Base-by-base conservation (phyloP, 1,139 yeast genomes). In the Torulaspora pretoriensis region DNA sequence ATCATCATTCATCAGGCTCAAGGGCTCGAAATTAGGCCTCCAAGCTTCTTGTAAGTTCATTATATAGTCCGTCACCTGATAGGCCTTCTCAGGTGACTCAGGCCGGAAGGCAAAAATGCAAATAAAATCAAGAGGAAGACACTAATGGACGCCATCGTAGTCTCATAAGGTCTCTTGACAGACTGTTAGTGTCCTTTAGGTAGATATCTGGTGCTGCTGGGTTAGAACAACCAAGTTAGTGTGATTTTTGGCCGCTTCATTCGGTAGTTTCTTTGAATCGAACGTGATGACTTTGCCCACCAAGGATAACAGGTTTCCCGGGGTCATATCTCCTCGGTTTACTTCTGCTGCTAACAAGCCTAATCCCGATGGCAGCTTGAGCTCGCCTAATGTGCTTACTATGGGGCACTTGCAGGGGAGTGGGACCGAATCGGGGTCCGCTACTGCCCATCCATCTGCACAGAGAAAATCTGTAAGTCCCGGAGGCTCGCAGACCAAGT, bases 401-500 rank as follows among this genome's bases (percentile, higher is more conserved):
- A 14, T 46, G 28, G 40, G 24, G n/a, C 40, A 36, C 8, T 2
- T 22, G 19, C 40, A 36, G 32, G 32, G 32, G n/a, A 31, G 40
- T 9, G 27, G 35, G 10, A n/a, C 24, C 7, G 38, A 36, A 10
- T 32, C 31, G 13, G 32, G 12, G 10, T 37, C 42, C 13, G 30
- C 53, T 8, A 37, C 35, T 24, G 39, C 42, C 25, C 39, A 48
- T 10, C 51, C 59, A n/a, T 57, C 60, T 2, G 46, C 46, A 25
- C 37, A 35, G 23, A 47, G 50, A 29, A 42, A 36, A 13, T 48
- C 56, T 17, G 51, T 52, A 26, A 56, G 57, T 40, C 56, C 61
- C 17, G 45, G 51, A 10, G 57, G 55, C 19, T 38, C 57, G 12
- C 54, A 49, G 33, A 63, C 68, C 1, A 63, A 60, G 42, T 61